A percentile compares a stretch with the other conserved stretches of the same genome.
Evolutionary conservation across 352 stramenopile genomes (phyloP).

Genomic region (Phytophthora idaei): DNA sequence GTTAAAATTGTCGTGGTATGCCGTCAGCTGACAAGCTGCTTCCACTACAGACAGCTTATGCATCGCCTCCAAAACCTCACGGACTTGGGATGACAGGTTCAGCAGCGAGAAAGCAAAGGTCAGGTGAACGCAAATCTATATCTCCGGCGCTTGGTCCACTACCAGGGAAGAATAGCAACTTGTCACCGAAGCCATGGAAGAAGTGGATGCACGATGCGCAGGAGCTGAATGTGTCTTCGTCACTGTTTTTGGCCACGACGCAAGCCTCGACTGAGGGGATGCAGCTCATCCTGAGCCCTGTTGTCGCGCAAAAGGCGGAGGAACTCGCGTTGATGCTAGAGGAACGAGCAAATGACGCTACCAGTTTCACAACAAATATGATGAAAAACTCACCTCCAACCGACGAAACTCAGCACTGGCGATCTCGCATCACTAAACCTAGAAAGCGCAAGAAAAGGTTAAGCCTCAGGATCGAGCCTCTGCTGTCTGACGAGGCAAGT

Average conservation of each 20-base stretch:
- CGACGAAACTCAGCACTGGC: neutral
- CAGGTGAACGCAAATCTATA: conserved; percentile 7
- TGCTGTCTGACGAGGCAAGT: conserved; percentile 33
- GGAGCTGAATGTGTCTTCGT: conserved; percentile 16
- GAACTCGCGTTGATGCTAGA: no score
- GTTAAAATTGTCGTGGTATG: no score
- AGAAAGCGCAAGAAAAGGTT: conserved; percentile 8
- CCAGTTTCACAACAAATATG: no score
- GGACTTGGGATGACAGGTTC: neutral
- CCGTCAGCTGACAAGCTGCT: conserved; percentile 10
- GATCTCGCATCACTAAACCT: neutral
- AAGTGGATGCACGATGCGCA: conserved; percentile 33
- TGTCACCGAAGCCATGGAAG: conserved; percentile 19
- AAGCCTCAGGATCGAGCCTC: conserved; percentile 22
- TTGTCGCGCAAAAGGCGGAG: neutral
- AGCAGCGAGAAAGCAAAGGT: conserved; percentile 3
- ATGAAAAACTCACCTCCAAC: conserved; percentile 4
- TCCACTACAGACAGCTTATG: conserved; percentile 17
- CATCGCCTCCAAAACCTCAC: conserved; percentile 12
- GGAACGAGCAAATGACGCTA: no score
- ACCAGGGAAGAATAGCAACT: neutral
- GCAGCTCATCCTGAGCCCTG: conserved; percentile 20
- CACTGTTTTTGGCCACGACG: conserved; percentile 12
- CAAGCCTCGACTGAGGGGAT: conserved; percentile 5
- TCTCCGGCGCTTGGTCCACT: conserved; percentile 5